These are phyloP conservation scores for Stylosanthes scabra DNA, from an alignment of 331 rosid species.

Conservation along the genomic window DNA sequence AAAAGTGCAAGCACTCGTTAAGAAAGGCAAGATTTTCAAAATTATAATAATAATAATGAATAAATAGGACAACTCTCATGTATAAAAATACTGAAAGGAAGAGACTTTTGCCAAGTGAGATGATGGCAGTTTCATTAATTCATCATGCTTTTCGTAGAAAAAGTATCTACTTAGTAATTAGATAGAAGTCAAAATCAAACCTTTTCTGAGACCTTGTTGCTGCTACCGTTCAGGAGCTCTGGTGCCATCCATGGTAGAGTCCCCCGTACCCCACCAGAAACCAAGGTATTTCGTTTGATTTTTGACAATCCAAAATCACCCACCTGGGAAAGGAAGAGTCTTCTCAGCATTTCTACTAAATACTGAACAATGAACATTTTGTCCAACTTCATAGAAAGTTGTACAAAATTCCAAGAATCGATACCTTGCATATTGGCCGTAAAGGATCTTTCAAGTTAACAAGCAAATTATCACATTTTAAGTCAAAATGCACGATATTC, in stretches of 20 bases:
- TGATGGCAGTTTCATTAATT: conserved; percentile 1
- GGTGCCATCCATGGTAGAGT: conserved; percentile 99
- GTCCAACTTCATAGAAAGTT: conserved; percentile 1
- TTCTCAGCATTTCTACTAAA: conserved; percentile 12
- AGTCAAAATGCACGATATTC: conserved; percentile 94
- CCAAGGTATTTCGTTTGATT: conserved; percentile 92
- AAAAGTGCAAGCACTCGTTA: neutral
- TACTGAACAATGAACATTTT: conserved; percentile 2
- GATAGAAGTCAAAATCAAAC: conserved; percentile 43
- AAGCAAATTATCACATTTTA: conserved; percentile 96
- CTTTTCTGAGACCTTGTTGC: conserved; percentile 98
- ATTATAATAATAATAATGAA: neutral
- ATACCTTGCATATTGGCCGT: conserved; percentile 96
- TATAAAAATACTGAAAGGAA: conserved; percentile 18
- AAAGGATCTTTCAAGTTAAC: conserved; percentile 92
- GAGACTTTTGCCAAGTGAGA: neutral
- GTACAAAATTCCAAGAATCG: conserved; percentile 22
- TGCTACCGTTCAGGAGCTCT: conserved; percentile 92
- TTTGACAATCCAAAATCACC: conserved; percentile 99
- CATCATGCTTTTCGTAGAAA: conserved; percentile 15
- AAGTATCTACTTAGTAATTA: conserved; percentile 17
- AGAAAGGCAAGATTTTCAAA: conserved; percentile 14
- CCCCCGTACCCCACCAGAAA: conserved; percentile 98
- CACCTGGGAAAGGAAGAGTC: conserved; percentile 60
- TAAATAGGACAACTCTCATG: neutral